These are phyloP conservation scores for Abrus precatorius DNA, from an alignment of 306 rosid species.

Conservation along the genomic window DNA sequence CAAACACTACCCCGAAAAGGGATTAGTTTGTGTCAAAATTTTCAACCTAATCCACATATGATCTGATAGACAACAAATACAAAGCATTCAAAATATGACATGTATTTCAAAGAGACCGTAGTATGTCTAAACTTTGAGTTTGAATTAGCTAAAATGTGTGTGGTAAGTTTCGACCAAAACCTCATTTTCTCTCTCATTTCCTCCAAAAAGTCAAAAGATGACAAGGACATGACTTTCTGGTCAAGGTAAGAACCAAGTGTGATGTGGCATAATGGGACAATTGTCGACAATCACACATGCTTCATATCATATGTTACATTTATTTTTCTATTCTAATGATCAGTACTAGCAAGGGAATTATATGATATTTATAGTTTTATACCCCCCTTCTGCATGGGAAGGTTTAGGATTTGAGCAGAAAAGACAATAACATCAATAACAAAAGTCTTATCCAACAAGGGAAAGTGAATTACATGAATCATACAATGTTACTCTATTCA, in stretches of 20 bases:
- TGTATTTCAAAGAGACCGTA: neutral
- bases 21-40: conserved; percentile 35
- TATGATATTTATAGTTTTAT: too few relatives aligned
- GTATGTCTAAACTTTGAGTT: neutral
- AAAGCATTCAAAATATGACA: conserved; percentile 16
- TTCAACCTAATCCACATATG: conserved; percentile 44
- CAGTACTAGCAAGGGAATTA: neutral
- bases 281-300: neutral
- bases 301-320: neutral
- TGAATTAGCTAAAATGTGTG: neutral
- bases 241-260: conserved; percentile 41
- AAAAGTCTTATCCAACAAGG: too few relatives aligned
- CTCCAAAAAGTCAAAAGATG: conserved; percentile 43
- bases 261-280: neutral
- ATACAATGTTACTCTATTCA: too few relatives aligned
- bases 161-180: conserved; percentile 38
- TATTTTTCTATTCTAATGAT: neutral
- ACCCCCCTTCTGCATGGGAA: too few relatives aligned
- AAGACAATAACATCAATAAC: too few relatives aligned
- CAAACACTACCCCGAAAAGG: conserved; percentile 49
- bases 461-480: too few relatives aligned
- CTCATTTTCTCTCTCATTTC: conserved; percentile 1
- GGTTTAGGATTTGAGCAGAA: too few relatives aligned
- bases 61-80: conserved; percentile 44
- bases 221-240: conserved; percentile 42